phyloP scores from a whole-genome alignment of 305 asterid species.

The Nicotiana rustica region DNA sequence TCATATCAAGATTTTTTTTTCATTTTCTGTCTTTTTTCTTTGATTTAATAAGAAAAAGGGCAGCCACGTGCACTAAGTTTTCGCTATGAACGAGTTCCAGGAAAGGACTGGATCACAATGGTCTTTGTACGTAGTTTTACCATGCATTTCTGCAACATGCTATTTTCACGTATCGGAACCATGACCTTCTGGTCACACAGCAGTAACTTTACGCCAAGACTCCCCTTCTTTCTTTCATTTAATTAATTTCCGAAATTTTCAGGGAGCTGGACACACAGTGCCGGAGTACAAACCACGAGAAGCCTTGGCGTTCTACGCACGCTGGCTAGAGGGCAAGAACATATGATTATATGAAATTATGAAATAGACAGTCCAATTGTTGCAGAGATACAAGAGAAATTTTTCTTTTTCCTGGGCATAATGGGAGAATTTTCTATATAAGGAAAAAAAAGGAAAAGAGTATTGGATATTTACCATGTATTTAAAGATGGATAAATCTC shows the following conservation, averaged over 20 bases:
- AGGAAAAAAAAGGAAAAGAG: background rate
- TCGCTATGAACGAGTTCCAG: too few relatives aligned
- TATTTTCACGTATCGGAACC: too few relatives aligned
- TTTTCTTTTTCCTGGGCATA: background rate
- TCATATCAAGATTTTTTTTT: conserved; percentile 15
- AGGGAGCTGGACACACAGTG: conserved; percentile 96
- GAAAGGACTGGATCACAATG: too few relatives aligned
- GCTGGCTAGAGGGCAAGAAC: conserved; percentile 64
- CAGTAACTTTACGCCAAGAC: too few relatives aligned
- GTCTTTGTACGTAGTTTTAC: too few relatives aligned
- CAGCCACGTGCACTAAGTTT: too few relatives aligned
- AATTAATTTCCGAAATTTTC: conserved; percentile 35
- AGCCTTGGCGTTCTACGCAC: conserved; percentile 74
- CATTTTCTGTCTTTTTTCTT: background rate
- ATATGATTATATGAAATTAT: conserved; percentile 46
- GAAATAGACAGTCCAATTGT: conserved; percentile 6
- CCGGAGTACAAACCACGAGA: conserved; percentile 91
- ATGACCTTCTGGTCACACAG: too few relatives aligned
- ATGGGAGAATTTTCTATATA: background rate
- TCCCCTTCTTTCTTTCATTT: background rate
- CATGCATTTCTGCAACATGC: too few relatives aligned
- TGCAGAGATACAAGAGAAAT: background rate
- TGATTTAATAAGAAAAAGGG: background rate
- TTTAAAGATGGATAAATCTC: background rate
- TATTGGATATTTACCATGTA: background rate